Conservation (phyloP, 345 rosid species). For the Lepidium didymum region DNA sequence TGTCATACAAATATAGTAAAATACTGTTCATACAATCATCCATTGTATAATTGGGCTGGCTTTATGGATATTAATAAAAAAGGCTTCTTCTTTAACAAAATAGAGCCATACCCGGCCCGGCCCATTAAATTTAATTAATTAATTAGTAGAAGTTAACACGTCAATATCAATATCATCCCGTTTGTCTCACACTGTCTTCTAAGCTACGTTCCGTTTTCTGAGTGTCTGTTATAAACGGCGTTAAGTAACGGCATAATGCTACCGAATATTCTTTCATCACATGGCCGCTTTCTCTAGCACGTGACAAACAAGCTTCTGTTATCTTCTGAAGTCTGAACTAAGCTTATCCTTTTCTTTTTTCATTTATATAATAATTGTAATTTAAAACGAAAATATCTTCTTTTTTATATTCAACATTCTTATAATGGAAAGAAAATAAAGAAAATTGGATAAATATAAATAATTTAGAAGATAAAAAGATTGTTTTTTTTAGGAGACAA, state of each 20-base stretch:
- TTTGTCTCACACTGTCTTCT: background rate
- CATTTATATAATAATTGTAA: background rate
- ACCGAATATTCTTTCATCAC: conserved; percentile 28
- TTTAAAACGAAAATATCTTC: background rate
- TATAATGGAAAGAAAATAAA: background rate
- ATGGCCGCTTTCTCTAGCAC: conserved; percentile 11
- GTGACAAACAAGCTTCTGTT: conserved; percentile 21
- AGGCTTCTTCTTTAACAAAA: background rate
- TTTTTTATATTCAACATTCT: background rate
- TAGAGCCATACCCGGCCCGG: background rate
- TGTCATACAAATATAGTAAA: background rate
- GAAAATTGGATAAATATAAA: background rate
- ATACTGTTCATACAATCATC: background rate
- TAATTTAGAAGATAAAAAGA: background rate
- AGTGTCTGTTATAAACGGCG: background rate
- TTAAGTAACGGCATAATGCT: conserved; percentile 7
- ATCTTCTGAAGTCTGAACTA: conserved; percentile 14
- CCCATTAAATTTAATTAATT: background rate
- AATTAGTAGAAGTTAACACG: background rate
- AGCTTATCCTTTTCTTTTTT: background rate
- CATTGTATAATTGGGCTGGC: background rate
- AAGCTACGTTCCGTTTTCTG: background rate
- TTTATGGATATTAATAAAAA: background rate
- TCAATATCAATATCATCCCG: background rate
- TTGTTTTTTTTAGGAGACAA: conserved; percentile 16